A percentile compares a stretch with the other conserved stretches of the same genome.
Conservation (phyloP, 805 yeast genomes). For the Candida sithepensis region DNA sequence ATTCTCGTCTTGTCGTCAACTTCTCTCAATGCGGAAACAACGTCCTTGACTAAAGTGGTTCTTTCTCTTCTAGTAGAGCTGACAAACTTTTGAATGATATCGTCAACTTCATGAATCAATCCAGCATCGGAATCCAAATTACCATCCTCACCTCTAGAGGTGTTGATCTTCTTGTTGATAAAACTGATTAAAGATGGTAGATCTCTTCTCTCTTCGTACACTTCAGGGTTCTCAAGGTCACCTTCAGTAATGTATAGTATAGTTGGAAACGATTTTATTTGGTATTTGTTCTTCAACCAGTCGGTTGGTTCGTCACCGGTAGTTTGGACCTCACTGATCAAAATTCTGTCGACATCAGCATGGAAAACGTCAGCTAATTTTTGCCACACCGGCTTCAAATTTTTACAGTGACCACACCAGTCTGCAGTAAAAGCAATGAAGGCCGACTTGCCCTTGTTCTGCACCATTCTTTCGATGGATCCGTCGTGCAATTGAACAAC, state of each 20-base stretch:
- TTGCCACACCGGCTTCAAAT: constrained; percentile 48
- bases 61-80: constrained; percentile 28
- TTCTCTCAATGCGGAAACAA: constrained; percentile 35
- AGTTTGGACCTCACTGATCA: constrained; percentile 46
- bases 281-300: constrained; percentile 38
- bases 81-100: constrained; percentile 28
- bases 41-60: constrained; percentile 26
- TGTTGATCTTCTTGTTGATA: constrained; percentile 39
- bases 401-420: constrained; percentile 59
- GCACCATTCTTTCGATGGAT: constrained; percentile 24
- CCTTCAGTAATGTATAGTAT: constrained; percentile 44
- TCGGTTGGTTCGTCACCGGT: constrained; percentile 42
- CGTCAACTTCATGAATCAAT: constrained; percentile 32
- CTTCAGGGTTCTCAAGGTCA: constrained; percentile 32
- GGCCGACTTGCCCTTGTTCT: constrained; percentile 36
- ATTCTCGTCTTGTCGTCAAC: constrained; percentile 23
- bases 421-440: constrained; percentile 56
- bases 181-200: constrained; percentile 47
- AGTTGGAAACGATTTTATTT: constrained; percentile 49
- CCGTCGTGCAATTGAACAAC: constrained; percentile 27
- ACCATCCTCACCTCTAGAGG: constrained; percentile 41
- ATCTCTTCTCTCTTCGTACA: constrained; percentile 42
- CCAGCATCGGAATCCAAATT: constrained; percentile 38
- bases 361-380: constrained; percentile 46
- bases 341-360: constrained; percentile 34